Conservation (phyloP, 2,329 filamentous ascomycete species). For the Spiromastix sp. region DNA sequence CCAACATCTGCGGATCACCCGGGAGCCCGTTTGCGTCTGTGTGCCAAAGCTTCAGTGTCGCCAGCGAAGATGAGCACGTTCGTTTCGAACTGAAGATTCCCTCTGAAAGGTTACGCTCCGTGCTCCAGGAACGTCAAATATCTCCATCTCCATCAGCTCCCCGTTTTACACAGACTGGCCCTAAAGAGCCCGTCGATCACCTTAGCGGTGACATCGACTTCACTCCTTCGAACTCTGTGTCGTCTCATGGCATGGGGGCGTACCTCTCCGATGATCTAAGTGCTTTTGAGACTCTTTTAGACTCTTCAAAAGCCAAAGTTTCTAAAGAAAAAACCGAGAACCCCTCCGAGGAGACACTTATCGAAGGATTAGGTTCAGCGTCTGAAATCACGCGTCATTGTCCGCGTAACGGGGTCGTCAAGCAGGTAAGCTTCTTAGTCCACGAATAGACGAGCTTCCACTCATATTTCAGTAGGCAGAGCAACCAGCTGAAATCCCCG, state of each 20-base stretch:
- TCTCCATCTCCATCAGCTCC: background rate
- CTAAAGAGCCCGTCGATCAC: background rate
- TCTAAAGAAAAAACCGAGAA: background rate
- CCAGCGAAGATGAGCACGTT: background rate
- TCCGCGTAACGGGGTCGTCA: background rate
- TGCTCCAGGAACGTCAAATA: background rate
- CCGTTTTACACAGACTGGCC: too few relatives aligned
- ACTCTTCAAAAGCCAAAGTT: background rate
- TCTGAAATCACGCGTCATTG: constrained; percentile 7
- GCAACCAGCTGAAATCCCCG: background rate
- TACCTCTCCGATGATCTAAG: constrained; percentile 1
- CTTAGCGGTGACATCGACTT: background rate
- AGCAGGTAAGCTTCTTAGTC: background rate
- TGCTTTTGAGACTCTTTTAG: constrained; percentile 1
- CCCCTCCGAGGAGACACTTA: constrained; percentile 3
- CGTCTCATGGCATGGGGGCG: background rate
- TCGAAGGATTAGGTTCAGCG: constrained; percentile 10
- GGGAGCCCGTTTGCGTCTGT: too few relatives aligned
- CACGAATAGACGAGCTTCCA: background rate
- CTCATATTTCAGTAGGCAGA: background rate
- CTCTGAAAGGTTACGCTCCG: background rate
- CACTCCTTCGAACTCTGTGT: background rate
- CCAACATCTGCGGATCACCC: too few relatives aligned
- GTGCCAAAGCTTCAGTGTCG: background rate
- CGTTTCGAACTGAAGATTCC: background rate